These are phyloP conservation scores for Pseudoscleropodium purum DNA, from an alignment of 225 moss, liverwort and hornwort species.

Conservation along the genomic window DNA sequence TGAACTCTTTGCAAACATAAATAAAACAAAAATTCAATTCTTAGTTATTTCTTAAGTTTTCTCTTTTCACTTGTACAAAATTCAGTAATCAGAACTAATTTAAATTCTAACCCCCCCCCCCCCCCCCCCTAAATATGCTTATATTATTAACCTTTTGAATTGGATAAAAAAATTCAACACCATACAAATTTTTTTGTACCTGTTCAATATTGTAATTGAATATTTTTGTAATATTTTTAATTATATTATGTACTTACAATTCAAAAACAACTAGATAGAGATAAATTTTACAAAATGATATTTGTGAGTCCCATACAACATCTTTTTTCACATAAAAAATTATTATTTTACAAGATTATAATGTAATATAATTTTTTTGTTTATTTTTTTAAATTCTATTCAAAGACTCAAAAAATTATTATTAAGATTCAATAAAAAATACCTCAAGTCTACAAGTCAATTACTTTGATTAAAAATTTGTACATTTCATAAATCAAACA, in stretches of 20 bases:
- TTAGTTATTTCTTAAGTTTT: not conserved
- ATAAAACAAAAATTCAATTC: not conserved
- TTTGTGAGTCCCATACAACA: not conserved
- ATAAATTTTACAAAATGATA: not conserved
- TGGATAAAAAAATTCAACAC: no score
- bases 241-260: not conserved
- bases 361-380: no score
- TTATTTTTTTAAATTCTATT: no score
- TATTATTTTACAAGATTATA: no score
- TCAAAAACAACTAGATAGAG: accelerated
- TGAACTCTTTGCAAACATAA: not conserved
- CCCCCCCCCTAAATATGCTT: no score
- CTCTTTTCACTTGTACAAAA: not conserved
- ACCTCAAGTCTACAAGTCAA: accelerated
- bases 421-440: no score
- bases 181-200: not conserved
- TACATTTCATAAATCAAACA: not conserved
- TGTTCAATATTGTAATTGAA: not conserved
- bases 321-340: not conserved
- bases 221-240: not conserved
- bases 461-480: not conserved
- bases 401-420: not conserved
- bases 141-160: no score
- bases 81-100: no score
- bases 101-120: no score